Conservation (phyloP, 2,329 filamentous ascomycete genomes). For the Elsinoe perseae region DNA sequence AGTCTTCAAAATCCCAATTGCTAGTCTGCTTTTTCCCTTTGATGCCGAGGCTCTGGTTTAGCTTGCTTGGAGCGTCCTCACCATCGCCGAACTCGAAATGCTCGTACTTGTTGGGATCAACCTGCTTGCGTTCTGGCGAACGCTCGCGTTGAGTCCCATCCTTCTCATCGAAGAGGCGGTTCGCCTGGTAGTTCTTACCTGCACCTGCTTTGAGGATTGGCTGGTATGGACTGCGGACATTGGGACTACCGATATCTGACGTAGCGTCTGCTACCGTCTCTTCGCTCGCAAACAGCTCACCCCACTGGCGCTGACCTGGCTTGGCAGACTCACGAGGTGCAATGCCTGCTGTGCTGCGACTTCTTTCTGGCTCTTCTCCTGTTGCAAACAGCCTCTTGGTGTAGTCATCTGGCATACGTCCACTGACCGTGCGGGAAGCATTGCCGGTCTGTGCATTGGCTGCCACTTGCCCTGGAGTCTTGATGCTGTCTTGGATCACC, state of each 20-base stretch:
- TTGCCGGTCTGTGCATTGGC: constrained; percentile 29
- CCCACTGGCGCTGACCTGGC: constrained; percentile 57
- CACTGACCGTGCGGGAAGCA: constrained; percentile 15
- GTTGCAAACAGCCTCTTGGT: constrained; percentile 55
- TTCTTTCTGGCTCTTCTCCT: constrained; percentile 49
- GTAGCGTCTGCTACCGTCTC: constrained; percentile 28
- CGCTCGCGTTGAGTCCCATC: constrained; percentile 35
- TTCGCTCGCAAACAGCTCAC: constrained; percentile 59
- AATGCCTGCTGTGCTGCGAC: constrained; percentile 28
- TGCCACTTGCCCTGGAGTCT: constrained; percentile 28
- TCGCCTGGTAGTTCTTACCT: constrained; percentile 44
- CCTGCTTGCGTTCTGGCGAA: constrained; percentile 46
- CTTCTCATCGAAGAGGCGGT: constrained; percentile 51
- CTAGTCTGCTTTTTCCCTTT: constrained; percentile 47
- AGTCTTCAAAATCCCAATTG: constrained; percentile 86
- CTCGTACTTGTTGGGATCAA: constrained; percentile 70
- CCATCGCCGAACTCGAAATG: constrained; percentile 79
- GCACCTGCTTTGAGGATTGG: constrained; percentile 41
- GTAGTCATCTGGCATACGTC: constrained; percentile 12
- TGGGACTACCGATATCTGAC: constrained; percentile 27
- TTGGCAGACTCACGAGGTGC: constrained; percentile 62
- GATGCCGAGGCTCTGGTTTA: constrained; percentile 22
- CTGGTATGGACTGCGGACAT: constrained; percentile 10
- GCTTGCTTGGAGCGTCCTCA: constrained; percentile 33
- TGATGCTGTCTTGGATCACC: constrained; percentile 39